Evolutionary conservation across 306 rosid genomes (phyloP).

Genomic region (Gastrolobium bilobum): DNA sequence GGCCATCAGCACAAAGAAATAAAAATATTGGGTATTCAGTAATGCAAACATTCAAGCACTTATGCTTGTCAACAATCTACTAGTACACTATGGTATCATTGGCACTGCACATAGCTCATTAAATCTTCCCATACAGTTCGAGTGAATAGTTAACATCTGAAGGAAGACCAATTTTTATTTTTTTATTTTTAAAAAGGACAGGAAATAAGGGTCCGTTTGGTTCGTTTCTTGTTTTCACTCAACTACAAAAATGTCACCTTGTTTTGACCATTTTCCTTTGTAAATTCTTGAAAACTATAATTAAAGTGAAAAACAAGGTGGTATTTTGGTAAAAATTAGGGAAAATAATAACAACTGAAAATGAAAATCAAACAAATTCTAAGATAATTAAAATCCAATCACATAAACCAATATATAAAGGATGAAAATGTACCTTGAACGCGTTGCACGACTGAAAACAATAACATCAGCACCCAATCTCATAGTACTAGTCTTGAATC

Average conservation of each 20-base stretch:
- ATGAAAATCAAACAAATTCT: background rate
- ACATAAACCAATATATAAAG: conserved; percentile 33
- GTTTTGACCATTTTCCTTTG: no score
- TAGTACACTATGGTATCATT: conserved; percentile 21
- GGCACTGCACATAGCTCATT: background rate
- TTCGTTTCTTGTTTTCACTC: no score
- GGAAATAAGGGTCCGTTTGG: no score
- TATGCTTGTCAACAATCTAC: conserved; percentile 13
- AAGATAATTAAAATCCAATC: conserved; percentile 28
- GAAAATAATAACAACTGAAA: conserved; percentile 1
- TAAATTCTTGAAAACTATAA: no score
- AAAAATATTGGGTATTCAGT: background rate
- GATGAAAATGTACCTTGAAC: conserved; percentile 59
- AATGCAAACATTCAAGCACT: conserved; percentile 28
- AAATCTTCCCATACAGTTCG: background rate
- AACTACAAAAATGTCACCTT: no score
- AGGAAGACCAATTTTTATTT: background rate
- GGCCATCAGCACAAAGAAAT: conserved; percentile 13
- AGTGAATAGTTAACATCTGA: conserved; percentile 6
- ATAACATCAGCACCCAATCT: conserved; percentile 94
- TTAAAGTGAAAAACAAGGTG: no score
- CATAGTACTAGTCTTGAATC: conserved; percentile 99
- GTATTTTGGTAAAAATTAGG: background rate
- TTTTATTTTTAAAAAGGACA: no score
- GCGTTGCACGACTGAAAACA: conserved; percentile 79